A percentile compares a stretch with the other conserved stretches of the same genome.
These are phyloP conservation scores for Thraustochytrium striatum DNA, from an alignment of 352 stramenopile species.

Conservation along the genomic window DNA sequence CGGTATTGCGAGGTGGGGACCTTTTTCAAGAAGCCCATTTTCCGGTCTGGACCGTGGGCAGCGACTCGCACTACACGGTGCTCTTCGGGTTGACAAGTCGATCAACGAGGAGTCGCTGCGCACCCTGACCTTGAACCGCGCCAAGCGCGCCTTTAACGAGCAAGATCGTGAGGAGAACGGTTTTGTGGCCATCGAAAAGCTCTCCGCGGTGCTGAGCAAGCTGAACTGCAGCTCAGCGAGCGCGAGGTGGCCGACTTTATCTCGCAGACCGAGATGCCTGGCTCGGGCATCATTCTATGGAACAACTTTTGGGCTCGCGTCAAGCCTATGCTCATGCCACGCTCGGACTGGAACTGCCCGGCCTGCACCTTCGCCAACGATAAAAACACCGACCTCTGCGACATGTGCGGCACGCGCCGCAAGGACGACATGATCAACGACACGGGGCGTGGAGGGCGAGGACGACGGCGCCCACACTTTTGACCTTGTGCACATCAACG, in stretches of 20 bases:
- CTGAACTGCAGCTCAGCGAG: slow-evolving; percentile 57
- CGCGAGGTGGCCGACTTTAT: slow-evolving; percentile 5
- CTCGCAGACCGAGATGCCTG: slow-evolving; percentile 50
- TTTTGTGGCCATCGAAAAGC: slow-evolving; percentile 62
- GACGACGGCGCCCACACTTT: slow-evolving; percentile 12
- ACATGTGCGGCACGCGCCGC: neutral
- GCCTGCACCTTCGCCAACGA: slow-evolving; percentile 25
- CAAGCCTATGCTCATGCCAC: slow-evolving; percentile 61
- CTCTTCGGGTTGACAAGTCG: slow-evolving; percentile 60
- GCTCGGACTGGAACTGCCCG: slow-evolving; percentile 30
- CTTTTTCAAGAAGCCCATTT: slow-evolving; percentile 71
- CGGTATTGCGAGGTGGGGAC: slow-evolving; percentile 73
- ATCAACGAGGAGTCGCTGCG: slow-evolving; percentile 65
- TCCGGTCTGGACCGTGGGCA: slow-evolving; percentile 75
- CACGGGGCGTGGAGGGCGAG: slow-evolving; percentile 23
- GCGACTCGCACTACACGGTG: slow-evolving; percentile 75
- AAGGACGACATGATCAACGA: slow-evolving; percentile 28
- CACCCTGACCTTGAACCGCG: slow-evolving; percentile 60
- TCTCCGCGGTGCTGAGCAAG: slow-evolving; percentile 61
- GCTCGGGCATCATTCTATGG: slow-evolving; percentile 72
- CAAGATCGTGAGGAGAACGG: slow-evolving; percentile 69
- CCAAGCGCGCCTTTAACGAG: slow-evolving; percentile 72
- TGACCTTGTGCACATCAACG: slow-evolving; percentile 38
- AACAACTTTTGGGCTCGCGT: slow-evolving; percentile 75
- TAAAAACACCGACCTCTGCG: neutral